Conservation (phyloP, 2,329 filamentous ascomycete species). For the Diaporthe amygdali region DNA sequence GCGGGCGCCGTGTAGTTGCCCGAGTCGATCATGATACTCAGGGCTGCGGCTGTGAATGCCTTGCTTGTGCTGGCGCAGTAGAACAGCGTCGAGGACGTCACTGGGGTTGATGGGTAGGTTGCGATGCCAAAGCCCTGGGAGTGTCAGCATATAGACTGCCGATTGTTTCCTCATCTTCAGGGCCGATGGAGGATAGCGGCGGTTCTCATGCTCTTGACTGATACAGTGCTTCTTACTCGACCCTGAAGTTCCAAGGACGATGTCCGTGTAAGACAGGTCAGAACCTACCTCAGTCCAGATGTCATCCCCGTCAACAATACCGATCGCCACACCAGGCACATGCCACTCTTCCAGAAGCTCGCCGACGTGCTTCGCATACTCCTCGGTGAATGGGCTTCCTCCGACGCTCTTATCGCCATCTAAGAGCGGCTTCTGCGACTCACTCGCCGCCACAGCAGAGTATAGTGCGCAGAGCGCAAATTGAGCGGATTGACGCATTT, state of each 20-base stretch:
- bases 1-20: constrained; percentile 37
- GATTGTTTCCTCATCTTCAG: too few relatives aligned
- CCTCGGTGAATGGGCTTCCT: constrained; percentile 24
- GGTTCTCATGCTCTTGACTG: too few relatives aligned
- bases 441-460: neutral
- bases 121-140: constrained; percentile 49
- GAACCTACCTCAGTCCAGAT: constrained; percentile 43
- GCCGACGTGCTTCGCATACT: constrained; percentile 26
- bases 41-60: constrained; percentile 54
- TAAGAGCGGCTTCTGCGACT: neutral
- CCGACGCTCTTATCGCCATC: neutral
- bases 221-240: neutral
- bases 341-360: constrained; percentile 44
- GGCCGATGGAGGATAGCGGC: too few relatives aligned
- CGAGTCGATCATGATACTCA: constrained; percentile 53
- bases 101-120: constrained; percentile 41
- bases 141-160: neutral
- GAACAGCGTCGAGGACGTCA: constrained; percentile 55
- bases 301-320: constrained; percentile 50
- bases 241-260: too few relatives aligned
- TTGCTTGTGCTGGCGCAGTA: constrained; percentile 61
- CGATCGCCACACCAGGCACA: constrained; percentile 54
- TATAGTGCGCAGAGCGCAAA: neutral
- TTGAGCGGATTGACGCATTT: neutral
- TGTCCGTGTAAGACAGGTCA: neutral